phyloP scores from a whole-genome alignment of 2,329 filamentous ascomycete species.

The Capronia americana region DNA sequence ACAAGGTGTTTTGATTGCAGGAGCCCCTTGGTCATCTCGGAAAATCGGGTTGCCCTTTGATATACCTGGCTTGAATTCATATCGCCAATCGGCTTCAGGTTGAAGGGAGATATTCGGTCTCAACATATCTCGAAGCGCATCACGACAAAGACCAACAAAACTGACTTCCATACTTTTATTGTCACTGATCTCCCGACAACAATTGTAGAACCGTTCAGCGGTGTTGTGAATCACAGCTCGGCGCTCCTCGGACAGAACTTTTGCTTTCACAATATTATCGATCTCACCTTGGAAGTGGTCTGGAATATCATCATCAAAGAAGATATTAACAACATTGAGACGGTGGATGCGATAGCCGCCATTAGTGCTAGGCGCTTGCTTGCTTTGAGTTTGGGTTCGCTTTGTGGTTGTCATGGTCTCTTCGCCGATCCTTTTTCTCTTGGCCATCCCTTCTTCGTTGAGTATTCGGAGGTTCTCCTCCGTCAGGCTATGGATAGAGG shows the following conservation, averaged over 20 bases:
- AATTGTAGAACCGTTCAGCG: constrained; percentile 16
- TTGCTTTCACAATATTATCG: constrained; percentile 17
- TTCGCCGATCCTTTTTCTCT: constrained; percentile 13
- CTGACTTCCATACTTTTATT: constrained; percentile 9
- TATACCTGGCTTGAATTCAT: constrained; percentile 18
- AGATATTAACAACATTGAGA: constrained; percentile 15
- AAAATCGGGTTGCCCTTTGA: constrained; percentile 19
- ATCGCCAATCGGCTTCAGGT: constrained; percentile 19
- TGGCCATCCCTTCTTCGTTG: constrained; percentile 14
- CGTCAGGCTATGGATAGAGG: constrained; percentile 20
- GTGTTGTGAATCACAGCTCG: constrained; percentile 10
- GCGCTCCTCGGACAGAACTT: constrained; percentile 13
- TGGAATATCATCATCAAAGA: constrained; percentile 15
- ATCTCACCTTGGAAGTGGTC: constrained; percentile 13
- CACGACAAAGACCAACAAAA: constrained; percentile 16
- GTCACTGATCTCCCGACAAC: constrained; percentile 12
- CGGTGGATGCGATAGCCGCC: constrained; percentile 15
- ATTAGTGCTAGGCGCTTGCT: constrained; percentile 19
- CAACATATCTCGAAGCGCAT: constrained; percentile 14
- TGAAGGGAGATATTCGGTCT: constrained; percentile 10
- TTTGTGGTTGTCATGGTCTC: constrained; percentile 18
- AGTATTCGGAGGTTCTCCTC: constrained; percentile 16
- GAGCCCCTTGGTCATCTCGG: constrained; percentile 13
- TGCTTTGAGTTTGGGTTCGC: constrained; percentile 13
- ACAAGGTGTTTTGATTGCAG: constrained; percentile 24